phyloP scores from a whole-genome alignment of 2,329 filamentous ascomycete species.

The Clarireedia homoeocarpa region DNA sequence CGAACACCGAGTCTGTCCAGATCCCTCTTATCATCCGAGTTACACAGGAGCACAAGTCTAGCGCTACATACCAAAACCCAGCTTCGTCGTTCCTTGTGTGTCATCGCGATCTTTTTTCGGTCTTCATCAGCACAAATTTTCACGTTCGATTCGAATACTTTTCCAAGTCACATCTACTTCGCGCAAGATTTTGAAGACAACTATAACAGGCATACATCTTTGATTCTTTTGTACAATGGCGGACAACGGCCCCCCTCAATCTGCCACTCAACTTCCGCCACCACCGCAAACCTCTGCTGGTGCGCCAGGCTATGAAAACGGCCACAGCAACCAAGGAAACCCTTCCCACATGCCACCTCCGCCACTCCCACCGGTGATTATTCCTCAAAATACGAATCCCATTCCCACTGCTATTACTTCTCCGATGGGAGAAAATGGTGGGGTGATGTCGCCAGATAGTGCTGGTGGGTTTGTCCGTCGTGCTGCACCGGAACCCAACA shows the following conservation, averaged over 20 bases:
- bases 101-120: conserved; percentile 16
- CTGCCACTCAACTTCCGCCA: conserved; percentile 58
- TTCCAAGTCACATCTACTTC: conserved; percentile 19
- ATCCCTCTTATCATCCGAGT: conserved; percentile 27
- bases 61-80: conserved; percentile 16
- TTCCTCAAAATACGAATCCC: conserved; percentile 92
- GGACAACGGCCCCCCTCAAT: conserved; percentile 59
- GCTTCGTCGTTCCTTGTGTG: conserved; percentile 19
- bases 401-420: conserved; percentile 90
- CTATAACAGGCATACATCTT: conserved; percentile 17
- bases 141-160: conserved; percentile 13
- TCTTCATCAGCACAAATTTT: conserved; percentile 16
- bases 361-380: conserved; percentile 73
- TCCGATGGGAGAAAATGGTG: conserved; percentile 60
- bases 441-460: conserved; percentile 78
- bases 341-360: conserved; percentile 80
- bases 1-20: conserved; percentile 23
- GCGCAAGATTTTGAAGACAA: conserved; percentile 15
- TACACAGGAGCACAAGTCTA: conserved; percentile 20
- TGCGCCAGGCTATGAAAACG: conserved; percentile 70
- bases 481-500: conserved; percentile 95
- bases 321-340: conserved; percentile 63
- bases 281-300: conserved; percentile 61
- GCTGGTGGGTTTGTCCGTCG: conserved; percentile 76
- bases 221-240: conserved; percentile 53